Evolutionary conservation across 345 rosid genomes (phyloP).

Genomic region (Syzygium aromaticum): DNA sequence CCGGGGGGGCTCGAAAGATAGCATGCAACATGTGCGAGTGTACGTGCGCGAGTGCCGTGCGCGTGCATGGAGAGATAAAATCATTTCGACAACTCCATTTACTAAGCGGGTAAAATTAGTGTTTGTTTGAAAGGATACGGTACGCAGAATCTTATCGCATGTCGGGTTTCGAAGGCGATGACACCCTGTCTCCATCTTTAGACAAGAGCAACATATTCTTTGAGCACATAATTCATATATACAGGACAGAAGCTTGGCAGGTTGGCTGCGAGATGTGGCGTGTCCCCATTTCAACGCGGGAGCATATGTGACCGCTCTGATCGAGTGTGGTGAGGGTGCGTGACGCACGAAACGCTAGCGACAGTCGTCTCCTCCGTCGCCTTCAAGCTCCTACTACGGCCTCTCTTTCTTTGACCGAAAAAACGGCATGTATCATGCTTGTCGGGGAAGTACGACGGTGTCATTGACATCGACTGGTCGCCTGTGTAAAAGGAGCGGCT

Average conservation of each 20-base stretch:
- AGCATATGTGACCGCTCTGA: not conserved
- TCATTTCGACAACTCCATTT: not conserved
- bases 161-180: not conserved
- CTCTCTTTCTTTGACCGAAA: not conserved
- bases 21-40: too few species aligned
- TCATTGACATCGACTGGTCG: not conserved
- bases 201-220: not conserved
- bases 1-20: too few species aligned
- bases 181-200: not conserved
- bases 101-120: not conserved
- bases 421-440: not conserved
- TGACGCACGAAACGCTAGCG: not conserved
- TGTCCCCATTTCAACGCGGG: not conserved
- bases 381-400: not conserved
- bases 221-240: not conserved
- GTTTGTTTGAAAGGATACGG: not conserved
- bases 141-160: not conserved
- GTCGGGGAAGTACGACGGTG: accelerated
- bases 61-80: not conserved
- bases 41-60: too few species aligned
- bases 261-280: not conserved
- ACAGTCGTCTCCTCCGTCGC: accelerated
- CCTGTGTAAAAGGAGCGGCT: not conserved
- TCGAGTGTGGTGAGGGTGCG: not conserved
- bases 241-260: not conserved